Base-by-base conservation (phyloP, 805 yeast genomes). In the Ogataea thermomethanolica region DNA sequence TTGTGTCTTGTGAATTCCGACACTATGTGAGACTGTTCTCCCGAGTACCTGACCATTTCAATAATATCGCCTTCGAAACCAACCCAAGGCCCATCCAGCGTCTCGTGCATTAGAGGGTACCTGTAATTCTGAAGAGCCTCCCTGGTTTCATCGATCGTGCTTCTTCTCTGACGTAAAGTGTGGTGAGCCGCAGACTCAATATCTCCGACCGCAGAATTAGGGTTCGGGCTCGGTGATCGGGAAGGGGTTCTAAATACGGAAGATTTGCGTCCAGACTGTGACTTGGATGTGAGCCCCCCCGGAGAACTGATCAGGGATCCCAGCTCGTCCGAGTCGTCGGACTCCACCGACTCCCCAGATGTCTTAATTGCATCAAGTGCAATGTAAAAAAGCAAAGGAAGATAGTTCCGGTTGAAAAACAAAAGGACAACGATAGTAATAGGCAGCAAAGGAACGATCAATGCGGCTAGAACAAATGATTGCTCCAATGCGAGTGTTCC, bases 401-500 rank as follows among this genome's bases (percentile, higher is more conserved):
- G 60, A 49, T 78, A 78, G 48, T 71, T 72, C 46, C 70, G 66
- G 44, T 78, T 78, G 57, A 76, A 78, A 30, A 72, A 70, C 65
- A 73, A 68, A 29, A 66, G 52, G 5, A 74, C 69, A 27, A 72
- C 50, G 10, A 71, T 50, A 0, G 80, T 75, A 2, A 68, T 59
- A 4, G 73, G 61, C 8, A 76, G 58, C 33, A 78, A 61, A 1
- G 84, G 84, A 5, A 72, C 54, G 20, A 76, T 64, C 15, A 75
- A 57, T 4, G 64, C 64, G 6, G 81, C 71, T 22, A 76, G 58
- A 11, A 74, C 46, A 34, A 73, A 70, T 0, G 82, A 78, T 25
- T 78, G 76, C 48, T 78, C 81, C 39, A 78, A 65, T 2, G 82
- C 83, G 31, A 78, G 58, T 0, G 83, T 74, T 9, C 84, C 84